Percentiles rank a stretch among this genome's conserved stretches.
Evolutionary conservation across 805 yeast genomes (phyloP).

Genomic region (Metschnikowia santaceciliae): DNA sequence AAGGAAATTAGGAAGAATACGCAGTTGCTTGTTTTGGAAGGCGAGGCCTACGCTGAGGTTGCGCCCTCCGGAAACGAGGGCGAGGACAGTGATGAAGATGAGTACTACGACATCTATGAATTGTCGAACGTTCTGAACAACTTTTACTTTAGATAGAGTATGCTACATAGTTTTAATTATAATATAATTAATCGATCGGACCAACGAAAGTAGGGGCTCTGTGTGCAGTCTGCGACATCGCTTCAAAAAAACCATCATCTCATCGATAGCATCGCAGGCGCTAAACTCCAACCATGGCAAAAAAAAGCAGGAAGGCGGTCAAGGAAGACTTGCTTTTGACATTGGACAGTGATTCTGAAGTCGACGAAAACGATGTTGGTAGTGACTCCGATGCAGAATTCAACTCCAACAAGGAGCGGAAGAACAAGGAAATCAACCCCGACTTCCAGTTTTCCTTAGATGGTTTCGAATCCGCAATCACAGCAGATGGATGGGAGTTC

Average conservation of each 20-base stretch:
- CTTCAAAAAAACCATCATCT: conserved; percentile 4
- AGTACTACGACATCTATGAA: conserved; percentile 26
- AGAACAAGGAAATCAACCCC: conserved; percentile 55
- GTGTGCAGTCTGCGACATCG: conserved; percentile 1
- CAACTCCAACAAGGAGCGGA: conserved; percentile 17
- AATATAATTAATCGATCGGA: background rate
- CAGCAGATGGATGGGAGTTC: conserved; percentile 84
- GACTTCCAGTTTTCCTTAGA: conserved; percentile 68
- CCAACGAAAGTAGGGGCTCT: too few relatives aligned
- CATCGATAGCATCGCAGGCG: background rate
- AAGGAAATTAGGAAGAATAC: conserved; percentile 37
- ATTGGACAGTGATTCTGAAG: conserved; percentile 72
- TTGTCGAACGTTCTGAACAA: conserved; percentile 22
- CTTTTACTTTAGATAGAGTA: conserved; percentile 21
- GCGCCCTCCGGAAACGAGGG: conserved; percentile 15
- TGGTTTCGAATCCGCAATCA: conserved; percentile 45
- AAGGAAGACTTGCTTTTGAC: conserved; percentile 63
- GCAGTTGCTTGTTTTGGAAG: conserved; percentile 37
- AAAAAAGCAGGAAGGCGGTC: conserved; percentile 10
- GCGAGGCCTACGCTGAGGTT: conserved; percentile 15
- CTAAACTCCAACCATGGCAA: conserved; percentile 12
- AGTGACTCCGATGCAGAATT: conserved; percentile 23
- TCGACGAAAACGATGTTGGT: conserved; percentile 21
- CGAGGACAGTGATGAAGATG: conserved; percentile 24
- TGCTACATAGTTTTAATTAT: background rate